Evolutionary conservation across 148 eudicot genomes (phyloP), one percentile per base, ranked within the genome.

Genomic region (Diospyros kaki): DNA sequence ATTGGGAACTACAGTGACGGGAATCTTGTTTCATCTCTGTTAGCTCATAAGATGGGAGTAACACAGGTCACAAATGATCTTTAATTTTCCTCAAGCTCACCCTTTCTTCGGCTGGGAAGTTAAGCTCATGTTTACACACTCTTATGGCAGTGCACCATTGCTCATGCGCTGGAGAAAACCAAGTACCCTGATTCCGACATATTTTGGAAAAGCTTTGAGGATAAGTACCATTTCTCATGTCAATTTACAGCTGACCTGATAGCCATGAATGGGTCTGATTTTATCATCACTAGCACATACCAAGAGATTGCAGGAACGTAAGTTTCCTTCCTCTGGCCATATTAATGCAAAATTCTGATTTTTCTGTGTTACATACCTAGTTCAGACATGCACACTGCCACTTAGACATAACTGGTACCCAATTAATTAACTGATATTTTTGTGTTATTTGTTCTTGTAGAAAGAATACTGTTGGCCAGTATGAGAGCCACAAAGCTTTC

Each of bases 241-340:
- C 98, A 94, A 78, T 94, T 94, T 74, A 94, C 98, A 2, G 98
- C 98, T 74, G 98, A 95, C 83, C 88, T 95, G 2, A 85, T 92
- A 38, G 98, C 98, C n/a, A 94, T 94, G 98, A 92, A 94, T 73
- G 91, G 86, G 71, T 86, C 98, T 0, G 98, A 94, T 76, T 94
- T 94, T 82, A 94, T 94, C 74, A 94, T 94, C 87, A 94, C 98
- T n/a, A 94, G 98, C 78, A 94, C 98, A 18, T 94, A 92, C 90
- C 98, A 94, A 77, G 98, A 94, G 73, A 94, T 94, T 61, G 98
- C 98, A 9, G 98, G 98, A 81, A 94, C 87, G 98, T 94, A 87
- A 4, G 52, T 48, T 69, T 68, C 2, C 42, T 6, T 54, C 12
- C 13, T 1, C 52, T 48, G 52, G 8, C 52, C 8, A 4, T 28